Evolutionary conservation across 768 basidiomycete species (phyloP).

Genomic region (Russula dissimulans): DNA sequence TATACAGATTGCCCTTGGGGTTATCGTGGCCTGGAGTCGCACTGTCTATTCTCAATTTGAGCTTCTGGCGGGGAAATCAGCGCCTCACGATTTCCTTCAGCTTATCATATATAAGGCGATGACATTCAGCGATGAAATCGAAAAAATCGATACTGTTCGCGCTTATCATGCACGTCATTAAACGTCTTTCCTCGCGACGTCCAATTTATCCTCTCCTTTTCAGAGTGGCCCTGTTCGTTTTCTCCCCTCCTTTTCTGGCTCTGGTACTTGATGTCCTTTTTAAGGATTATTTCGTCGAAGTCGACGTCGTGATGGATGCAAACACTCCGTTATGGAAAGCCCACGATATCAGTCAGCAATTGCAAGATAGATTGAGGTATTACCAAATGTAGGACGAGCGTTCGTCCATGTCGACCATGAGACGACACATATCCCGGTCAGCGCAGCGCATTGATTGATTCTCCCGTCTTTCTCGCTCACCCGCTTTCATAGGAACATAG

Average conservation of each 20-base stretch:
- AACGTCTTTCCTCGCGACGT: background rate
- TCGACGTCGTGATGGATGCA: conserved; percentile 89
- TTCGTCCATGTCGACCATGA: conserved; percentile 96
- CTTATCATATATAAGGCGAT: conserved; percentile 86
- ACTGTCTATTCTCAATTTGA: conserved; percentile 79
- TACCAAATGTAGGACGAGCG: conserved; percentile 86
- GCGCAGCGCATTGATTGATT: conserved; percentile 16
- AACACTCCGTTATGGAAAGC: conserved; percentile 85
- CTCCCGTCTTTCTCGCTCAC: background rate
- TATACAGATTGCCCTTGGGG: conserved; percentile 64
- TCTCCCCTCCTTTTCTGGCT: background rate
- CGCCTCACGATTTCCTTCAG: conserved; percentile 84
- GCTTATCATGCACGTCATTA: conserved; percentile 71
- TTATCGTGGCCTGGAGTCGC: conserved; percentile 66
- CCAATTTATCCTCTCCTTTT: background rate
- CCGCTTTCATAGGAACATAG: conserved; percentile 34
- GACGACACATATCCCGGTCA: conserved; percentile 65
- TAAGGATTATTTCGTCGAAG: conserved; percentile 86
- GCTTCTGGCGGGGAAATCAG: conserved; percentile 84
- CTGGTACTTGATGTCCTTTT: background rate
- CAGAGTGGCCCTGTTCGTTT: conserved; percentile 64
- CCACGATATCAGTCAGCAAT: conserved; percentile 73
- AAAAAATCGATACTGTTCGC: conserved; percentile 82
- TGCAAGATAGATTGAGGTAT: conserved; percentile 81
- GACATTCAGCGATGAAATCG: conserved; percentile 82